Evolutionary conservation across 257 asterid genomes (phyloP).

Genomic region (Solanum etuberosum): DNA sequence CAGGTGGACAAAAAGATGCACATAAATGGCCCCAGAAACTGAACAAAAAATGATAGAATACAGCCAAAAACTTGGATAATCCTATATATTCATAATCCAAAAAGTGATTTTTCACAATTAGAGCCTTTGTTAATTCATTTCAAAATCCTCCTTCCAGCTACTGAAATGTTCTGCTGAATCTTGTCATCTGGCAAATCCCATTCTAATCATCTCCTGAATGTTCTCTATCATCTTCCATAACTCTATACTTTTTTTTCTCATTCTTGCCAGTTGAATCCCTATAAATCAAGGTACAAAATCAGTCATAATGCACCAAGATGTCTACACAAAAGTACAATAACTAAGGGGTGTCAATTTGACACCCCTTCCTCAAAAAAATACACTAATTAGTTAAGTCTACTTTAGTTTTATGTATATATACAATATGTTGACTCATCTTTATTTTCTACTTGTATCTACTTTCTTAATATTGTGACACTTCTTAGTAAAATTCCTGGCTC

Average conservation of each 20-base stretch:
- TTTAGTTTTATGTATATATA: neutral
- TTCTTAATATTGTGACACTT: neutral
- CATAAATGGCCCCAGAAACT: neutral
- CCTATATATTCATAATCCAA: neutral
- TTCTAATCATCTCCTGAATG: neutral
- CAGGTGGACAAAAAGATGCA: neutral
- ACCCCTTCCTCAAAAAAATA: no score
- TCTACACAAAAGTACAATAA: neutral
- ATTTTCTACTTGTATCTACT: neutral
- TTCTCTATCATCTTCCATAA: neutral
- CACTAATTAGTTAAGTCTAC: no score
- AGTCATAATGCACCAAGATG: neutral
- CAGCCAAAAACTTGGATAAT: neutral
- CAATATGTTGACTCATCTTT: no score
- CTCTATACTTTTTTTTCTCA: neutral
- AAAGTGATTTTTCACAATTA: neutral
- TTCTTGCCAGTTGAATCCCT: neutral
- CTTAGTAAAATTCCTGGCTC: neutral
- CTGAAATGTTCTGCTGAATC: neutral
- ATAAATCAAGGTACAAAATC: neutral
- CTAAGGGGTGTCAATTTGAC: neutral
- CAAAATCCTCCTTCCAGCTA: neutral
- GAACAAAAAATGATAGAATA: neutral
- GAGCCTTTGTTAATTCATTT: neutral
- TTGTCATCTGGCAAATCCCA: neutral